Evolutionary conservation across 345 rosid genomes (phyloP).

Genomic region (Cochlearia excelsa): DNA sequence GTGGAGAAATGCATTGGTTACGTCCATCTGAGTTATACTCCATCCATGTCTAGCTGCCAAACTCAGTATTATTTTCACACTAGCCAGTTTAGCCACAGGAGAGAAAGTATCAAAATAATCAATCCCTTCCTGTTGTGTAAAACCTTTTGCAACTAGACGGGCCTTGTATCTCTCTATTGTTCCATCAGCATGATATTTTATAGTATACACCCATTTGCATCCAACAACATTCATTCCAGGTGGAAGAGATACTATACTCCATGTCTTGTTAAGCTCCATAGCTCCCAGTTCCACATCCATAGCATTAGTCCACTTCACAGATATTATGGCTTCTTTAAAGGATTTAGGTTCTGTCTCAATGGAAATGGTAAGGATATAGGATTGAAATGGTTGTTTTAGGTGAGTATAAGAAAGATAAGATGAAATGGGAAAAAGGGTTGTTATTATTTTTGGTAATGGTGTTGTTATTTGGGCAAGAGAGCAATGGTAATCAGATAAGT

Average conservation of each 20-base stretch:
- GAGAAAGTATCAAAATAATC: background rate
- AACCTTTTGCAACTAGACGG: rapidly evolving
- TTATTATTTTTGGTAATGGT: background rate
- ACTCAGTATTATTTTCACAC: background rate
- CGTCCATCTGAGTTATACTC: background rate
- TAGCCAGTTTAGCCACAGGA: background rate
- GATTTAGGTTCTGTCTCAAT: background rate
- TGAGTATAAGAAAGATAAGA: rapidly evolving
- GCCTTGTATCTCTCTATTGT: background rate
- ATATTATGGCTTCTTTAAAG: background rate
- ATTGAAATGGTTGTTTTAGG: rapidly evolving
- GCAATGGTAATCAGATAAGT: too few species aligned
- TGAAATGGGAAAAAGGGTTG: background rate
- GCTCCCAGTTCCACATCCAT: background rate
- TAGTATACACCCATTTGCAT: background rate
- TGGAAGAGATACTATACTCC: background rate
- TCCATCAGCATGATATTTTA: background rate
- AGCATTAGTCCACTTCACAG: background rate
- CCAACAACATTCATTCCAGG: background rate
- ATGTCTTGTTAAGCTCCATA: background rate
- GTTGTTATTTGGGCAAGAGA: background rate
- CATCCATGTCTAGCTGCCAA: background rate
- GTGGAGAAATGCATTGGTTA: background rate
- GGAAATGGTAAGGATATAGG: background rate
- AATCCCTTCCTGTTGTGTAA: background rate